Evolutionary conservation across 148 eudicot species (phyloP).

Genomic region (Nepenthes gracilis): DNA sequence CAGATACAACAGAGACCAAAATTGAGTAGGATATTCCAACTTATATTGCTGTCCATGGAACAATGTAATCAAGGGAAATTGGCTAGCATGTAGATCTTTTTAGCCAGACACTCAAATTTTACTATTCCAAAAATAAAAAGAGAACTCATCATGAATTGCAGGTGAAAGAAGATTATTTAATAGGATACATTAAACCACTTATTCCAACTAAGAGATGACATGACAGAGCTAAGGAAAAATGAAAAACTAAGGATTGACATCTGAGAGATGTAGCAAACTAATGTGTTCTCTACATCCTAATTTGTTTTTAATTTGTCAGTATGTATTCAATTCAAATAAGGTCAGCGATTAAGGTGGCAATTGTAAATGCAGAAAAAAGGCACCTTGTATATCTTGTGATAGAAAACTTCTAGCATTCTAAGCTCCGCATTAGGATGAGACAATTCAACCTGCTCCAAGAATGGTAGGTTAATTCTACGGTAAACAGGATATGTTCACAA

Average conservation of each 20-base stretch:
- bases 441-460: conserved; percentile 10
- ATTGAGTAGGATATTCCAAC: neutral
- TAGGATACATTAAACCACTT: too few relatives aligned
- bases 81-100: too few relatives aligned
- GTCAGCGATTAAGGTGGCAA: neutral
- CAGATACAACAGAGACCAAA: conserved; percentile 1
- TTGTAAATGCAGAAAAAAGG: neutral
- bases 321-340: neutral
- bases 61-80: too few relatives aligned
- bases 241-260: too few relatives aligned
- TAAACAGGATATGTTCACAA: neutral
- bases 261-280: neutral
- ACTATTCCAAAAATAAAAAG: too few relatives aligned
- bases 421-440: conserved; percentile 17
- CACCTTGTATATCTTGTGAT: conserved; percentile 28
- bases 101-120: too few relatives aligned
- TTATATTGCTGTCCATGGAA: too few relatives aligned
- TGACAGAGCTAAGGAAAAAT: too few relatives aligned
- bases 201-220: too few relatives aligned
- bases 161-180: too few relatives aligned
- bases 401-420: conserved; percentile 24
- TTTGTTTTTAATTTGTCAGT: neutral
- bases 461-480: neutral
- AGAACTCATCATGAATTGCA: too few relatives aligned
- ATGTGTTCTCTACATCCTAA: too few relatives aligned